Conservation (phyloP, 768 basidiomycete genomes). For the Ramaria sp. region DNA sequence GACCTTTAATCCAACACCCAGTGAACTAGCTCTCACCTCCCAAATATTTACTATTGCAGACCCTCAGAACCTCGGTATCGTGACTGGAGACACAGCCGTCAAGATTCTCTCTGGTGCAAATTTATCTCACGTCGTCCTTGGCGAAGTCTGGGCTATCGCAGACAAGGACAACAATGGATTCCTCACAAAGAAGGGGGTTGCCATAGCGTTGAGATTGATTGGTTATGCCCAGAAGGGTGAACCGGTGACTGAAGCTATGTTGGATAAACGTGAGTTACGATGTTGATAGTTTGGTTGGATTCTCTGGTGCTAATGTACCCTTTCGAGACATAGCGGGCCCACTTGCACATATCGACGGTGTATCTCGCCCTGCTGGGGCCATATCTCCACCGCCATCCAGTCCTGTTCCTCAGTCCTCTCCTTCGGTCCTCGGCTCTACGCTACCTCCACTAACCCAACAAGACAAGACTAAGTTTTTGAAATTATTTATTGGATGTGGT, state of each 20-base stretch:
- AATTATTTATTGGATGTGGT: constrained; percentile 61
- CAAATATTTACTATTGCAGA: constrained; percentile 68
- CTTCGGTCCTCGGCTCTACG: constrained; percentile 25
- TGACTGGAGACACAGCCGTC: constrained; percentile 88
- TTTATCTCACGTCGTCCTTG: constrained; percentile 64
- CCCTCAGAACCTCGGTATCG: constrained; percentile 66
- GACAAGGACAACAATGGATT: constrained; percentile 93
- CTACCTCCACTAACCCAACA: constrained; percentile 64
- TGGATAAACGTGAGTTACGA: constrained; percentile 54
- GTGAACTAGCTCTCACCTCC: constrained; percentile 49
- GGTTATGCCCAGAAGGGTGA: constrained; percentile 88
- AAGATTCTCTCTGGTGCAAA: constrained; percentile 77
- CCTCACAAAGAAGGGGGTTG: constrained; percentile 79
- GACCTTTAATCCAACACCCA: constrained; percentile 34
- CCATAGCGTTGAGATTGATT: constrained; percentile 81
- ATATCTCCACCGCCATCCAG: constrained; percentile 36
- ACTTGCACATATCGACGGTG: constrained; percentile 67
- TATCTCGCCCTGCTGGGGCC: constrained; percentile 34
- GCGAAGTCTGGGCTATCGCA: constrained; percentile 89
- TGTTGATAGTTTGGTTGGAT: constrained; percentile 1
- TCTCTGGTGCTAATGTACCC: constrained; percentile 7
- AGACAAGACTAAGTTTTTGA: constrained; percentile 78
- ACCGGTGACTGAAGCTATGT: constrained; percentile 45
- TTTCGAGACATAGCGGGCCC: constrained; percentile 55
- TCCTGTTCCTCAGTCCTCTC: constrained; percentile 53